phyloP scores from a whole-genome alignment of 1,139 yeast species.

The Debaryomyces sp. region DNA sequence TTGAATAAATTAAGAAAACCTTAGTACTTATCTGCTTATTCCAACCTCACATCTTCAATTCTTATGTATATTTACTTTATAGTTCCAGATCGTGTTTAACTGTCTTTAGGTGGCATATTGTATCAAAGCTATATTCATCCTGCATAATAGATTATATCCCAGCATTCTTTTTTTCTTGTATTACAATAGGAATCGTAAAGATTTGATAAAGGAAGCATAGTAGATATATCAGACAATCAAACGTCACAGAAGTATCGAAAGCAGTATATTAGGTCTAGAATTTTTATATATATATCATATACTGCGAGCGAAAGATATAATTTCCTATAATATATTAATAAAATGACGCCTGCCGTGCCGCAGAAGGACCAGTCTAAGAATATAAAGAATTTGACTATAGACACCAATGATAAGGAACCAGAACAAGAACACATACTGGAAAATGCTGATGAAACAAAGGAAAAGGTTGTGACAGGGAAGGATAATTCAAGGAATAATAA shows the following conservation, averaged over 20 bases:
- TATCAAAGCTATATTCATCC: not conserved
- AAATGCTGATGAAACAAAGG: not conserved
- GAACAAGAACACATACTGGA: not conserved
- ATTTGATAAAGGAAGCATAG: not conserved
- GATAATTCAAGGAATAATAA: not conserved
- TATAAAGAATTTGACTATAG: slow-evolving; percentile 11
- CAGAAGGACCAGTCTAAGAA: slow-evolving; percentile 10
- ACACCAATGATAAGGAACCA: slow-evolving; percentile 1
- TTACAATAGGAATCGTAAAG: not conserved
- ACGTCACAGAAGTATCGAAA: not conserved
- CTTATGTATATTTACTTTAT: not conserved
- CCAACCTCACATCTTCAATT: not conserved
- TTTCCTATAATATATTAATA: not conserved
- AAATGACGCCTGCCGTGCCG: slow-evolving; percentile 4
- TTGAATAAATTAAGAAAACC: slow-evolving; percentile 21
- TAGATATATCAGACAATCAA: not conserved
- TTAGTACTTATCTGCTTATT: not conserved
- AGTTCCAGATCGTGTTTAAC: not conserved
- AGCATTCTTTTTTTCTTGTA: not conserved
- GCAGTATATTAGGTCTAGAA: not conserved
- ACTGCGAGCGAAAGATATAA: not conserved
- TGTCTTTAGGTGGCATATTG: not conserved
- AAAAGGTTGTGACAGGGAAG: not conserved
- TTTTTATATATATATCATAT: not conserved
- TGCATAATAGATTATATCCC: not conserved